phyloP scores from a whole-genome alignment of 2,329 filamentous ascomycete species.

The Albophoma yamanashiensis region DNA sequence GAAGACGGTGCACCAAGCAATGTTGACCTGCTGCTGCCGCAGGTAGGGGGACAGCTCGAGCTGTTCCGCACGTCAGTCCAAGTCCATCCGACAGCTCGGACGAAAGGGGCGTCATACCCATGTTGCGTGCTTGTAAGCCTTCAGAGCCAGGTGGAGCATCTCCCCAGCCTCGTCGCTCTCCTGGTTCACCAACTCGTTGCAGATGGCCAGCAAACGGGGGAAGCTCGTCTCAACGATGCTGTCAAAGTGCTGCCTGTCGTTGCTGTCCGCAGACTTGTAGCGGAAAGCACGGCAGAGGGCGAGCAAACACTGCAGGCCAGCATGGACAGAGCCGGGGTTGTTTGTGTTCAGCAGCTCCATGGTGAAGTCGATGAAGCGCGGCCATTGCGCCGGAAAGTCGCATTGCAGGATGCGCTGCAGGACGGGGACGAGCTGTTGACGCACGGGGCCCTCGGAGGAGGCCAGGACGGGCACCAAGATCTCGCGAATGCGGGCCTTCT shows the following conservation, averaged over 20 bases:
- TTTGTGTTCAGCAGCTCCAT: constrained; percentile 80
- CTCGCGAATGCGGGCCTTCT: constrained; percentile 79
- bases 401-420: constrained; percentile 92
- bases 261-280: constrained; percentile 75
- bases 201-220: constrained; percentile 76
- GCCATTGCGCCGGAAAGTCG: constrained; percentile 93
- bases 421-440: constrained; percentile 86
- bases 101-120: constrained; percentile 46
- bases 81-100: background rate
- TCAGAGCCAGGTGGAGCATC: constrained; percentile 90
- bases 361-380: constrained; percentile 86
- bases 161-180: constrained; percentile 90
- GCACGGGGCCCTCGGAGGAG: constrained; percentile 66
- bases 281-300: constrained; percentile 93
- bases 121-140: constrained; percentile 96
- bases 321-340: constrained; percentile 77
- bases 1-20: constrained; percentile 95
- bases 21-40: constrained; percentile 70
- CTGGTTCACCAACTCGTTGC: constrained; percentile 80
- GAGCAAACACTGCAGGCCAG: constrained; percentile 85
- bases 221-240: constrained; percentile 89
- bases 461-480: constrained; percentile 85
- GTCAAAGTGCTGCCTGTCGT: constrained; percentile 74
- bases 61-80: constrained; percentile 30
- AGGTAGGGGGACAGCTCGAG: constrained; percentile 76